These are phyloP conservation scores for Arabidopsis thaliana DNA, from an alignment of 345 rosid species.

Conservation along the genomic window TAIR10.1 NC_003070.9:26156001-26156500, in stretches of 20 bases:
- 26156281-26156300: background rate
- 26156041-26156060: background rate
- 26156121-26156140: slow-evolving; percentile 37
- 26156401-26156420: slow-evolving; percentile 3
- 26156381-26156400: background rate
- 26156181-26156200: slow-evolving; percentile 6
- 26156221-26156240: background rate
- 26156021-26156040: slow-evolving; percentile 31
- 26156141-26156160: slow-evolving; percentile 30
- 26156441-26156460: background rate
- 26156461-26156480: background rate
- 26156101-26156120: slow-evolving; percentile 22
- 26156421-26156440: background rate
- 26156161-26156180: slow-evolving; percentile 22
- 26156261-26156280: background rate
- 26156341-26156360: background rate
- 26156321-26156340: slow-evolving; percentile 9
- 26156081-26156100: slow-evolving; percentile 36
- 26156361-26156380: background rate
- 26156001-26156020: background rate
- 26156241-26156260: background rate
- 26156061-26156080: slow-evolving; percentile 30
- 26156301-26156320: background rate
- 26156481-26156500: background rate
- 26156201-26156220: background rate